phyloP scores from a whole-genome alignment of 1,139 yeast genomes.

The Kazachstania sp. region DNA sequence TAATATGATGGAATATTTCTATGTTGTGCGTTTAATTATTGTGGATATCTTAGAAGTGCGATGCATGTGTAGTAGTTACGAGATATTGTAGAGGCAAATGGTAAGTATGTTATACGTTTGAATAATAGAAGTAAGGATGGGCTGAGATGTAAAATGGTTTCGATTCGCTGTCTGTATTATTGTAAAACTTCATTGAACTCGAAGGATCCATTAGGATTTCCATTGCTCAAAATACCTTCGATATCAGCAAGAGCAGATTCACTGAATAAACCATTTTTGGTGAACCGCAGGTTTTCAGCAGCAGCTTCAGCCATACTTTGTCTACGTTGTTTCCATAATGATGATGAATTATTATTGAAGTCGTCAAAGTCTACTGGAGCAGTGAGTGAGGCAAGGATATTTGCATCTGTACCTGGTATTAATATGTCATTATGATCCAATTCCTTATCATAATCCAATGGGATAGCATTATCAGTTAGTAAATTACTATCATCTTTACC shows the following conservation, averaged over 20 bases:
- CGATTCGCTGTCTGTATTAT: background rate
- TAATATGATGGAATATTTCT: background rate
- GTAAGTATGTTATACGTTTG: background rate
- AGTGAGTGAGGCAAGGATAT: constrained; percentile 28
- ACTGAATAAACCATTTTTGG: constrained; percentile 66
- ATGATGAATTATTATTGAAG: constrained; percentile 13
- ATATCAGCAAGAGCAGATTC: constrained; percentile 65
- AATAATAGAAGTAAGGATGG: background rate
- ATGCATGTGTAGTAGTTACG: background rate
- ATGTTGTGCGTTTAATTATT: background rate
- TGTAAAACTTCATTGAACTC: constrained; percentile 22
- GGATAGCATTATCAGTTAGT: constrained; percentile 13
- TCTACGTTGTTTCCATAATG: constrained; percentile 38
- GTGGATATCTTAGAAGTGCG: background rate
- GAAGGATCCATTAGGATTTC: constrained; percentile 15
- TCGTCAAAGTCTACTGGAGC: constrained; percentile 27
- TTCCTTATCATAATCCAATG: constrained; percentile 8
- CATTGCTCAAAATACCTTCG: constrained; percentile 40
- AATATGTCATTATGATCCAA: constrained; percentile 11
- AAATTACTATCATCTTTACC: constrained; percentile 19
- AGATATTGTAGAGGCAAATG: background rate
- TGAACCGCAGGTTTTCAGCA: constrained; percentile 63
- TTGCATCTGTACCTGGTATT: constrained; percentile 20
- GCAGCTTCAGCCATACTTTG: constrained; percentile 66
- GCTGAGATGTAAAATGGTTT: background rate